These are phyloP conservation scores for Blastobotrys mokoenaii DNA, from an alignment of 805 yeast genomes.

Conservation along the genomic window DNA sequence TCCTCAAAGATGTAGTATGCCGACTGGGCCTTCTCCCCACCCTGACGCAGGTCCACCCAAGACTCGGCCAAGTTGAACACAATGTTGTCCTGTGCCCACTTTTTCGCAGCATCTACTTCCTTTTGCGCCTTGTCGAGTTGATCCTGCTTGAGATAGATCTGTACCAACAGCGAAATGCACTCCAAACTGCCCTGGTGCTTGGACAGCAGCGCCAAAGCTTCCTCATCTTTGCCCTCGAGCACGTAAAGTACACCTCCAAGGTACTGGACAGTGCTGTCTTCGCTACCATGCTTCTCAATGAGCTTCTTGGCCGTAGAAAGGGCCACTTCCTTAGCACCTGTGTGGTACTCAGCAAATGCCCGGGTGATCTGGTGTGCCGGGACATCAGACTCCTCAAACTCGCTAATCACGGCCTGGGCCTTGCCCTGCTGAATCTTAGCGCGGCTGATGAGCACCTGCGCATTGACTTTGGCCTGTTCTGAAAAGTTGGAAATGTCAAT, in stretches of 20 bases:
- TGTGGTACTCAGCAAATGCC: conserved; percentile 21
- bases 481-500: conserved; percentile 21
- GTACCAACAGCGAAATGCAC: conserved; percentile 29
- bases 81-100: conserved; percentile 61
- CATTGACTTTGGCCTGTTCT: conserved; percentile 19
- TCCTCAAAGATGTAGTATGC: conserved; percentile 56
- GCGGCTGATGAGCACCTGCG: conserved; percentile 29
- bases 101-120: conserved; percentile 36
- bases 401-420: conserved; percentile 24
- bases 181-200: conserved; percentile 34
- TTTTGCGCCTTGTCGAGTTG: conserved; percentile 39
- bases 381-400: conserved; percentile 16
- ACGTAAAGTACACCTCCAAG: conserved; percentile 36
- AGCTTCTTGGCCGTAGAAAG: conserved; percentile 14
- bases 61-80: conserved; percentile 74
- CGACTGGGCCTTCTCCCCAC: conserved; percentile 30
- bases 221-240: conserved; percentile 34
- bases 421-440: conserved; percentile 31
- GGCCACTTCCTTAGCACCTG: conserved; percentile 4
- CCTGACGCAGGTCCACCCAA: conserved; percentile 45
- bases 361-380: conserved; percentile 21
- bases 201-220: conserved; percentile 34
- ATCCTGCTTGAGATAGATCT: conserved; percentile 33
- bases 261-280: conserved; percentile 30
- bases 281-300: conserved; percentile 17